Conservation (phyloP, 2,329 filamentous ascomycete genomes). For the Neofusicoccum sp. region DNA sequence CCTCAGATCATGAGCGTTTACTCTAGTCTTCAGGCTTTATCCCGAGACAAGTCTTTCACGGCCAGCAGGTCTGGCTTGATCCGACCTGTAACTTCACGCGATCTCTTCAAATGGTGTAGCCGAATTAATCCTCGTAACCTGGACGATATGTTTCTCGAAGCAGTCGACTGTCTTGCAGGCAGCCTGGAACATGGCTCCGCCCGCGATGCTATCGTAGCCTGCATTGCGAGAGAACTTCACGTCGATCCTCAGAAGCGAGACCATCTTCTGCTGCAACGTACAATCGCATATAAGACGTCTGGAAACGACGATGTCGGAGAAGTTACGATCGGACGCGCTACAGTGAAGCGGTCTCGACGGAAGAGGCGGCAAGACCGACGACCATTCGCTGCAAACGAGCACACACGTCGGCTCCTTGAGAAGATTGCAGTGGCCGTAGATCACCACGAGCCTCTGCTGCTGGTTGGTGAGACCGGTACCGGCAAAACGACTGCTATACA, state of each 20-base stretch:
- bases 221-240: slow-evolving; percentile 83
- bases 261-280: slow-evolving; percentile 71
- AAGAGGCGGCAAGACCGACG: slow-evolving; percentile 6
- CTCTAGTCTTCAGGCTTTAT: slow-evolving; percentile 41
- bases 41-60: slow-evolving; percentile 45
- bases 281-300: slow-evolving; percentile 47
- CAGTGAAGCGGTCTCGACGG: slow-evolving; percentile 25
- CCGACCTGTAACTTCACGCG: slow-evolving; percentile 66
- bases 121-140: slow-evolving; percentile 66
- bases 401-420: slow-evolving; percentile 81
- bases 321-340: slow-evolving; percentile 53
- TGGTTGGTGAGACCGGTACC: slow-evolving; percentile 98
- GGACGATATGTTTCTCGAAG: slow-evolving; percentile 90
- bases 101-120: slow-evolving; percentile 88
- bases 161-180: slow-evolving; percentile 86
- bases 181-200: slow-evolving; percentile 67
- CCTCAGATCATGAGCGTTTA: slow-evolving; percentile 58
- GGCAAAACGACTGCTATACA: slow-evolving; percentile 97
- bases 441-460: slow-evolving; percentile 80
- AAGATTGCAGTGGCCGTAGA: slow-evolving; percentile 81
- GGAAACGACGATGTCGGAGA: neutral
- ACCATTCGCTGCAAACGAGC: slow-evolving; percentile 78
- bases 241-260: slow-evolving; percentile 78
- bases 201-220: slow-evolving; percentile 60
- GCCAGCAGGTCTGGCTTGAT: slow-evolving; percentile 56